Conservation (phyloP, 371 early-diverging fungal genomes). For the Batrachochytrium dendrobatidis region DNA sequence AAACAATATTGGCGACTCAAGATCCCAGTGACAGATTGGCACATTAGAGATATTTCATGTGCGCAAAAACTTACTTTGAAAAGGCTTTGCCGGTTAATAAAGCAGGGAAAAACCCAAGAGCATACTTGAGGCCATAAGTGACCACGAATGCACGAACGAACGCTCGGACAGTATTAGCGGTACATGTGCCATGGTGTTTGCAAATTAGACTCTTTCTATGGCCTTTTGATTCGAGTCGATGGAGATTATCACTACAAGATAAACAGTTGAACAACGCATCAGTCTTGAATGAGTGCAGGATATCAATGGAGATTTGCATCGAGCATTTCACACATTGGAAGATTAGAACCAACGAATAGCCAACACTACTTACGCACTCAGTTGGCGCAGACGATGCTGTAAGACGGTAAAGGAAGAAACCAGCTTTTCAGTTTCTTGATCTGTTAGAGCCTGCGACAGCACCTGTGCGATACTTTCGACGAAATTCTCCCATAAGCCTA, state of each 20-base stretch:
- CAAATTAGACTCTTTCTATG: slow-evolving; percentile 37
- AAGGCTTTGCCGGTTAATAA: slow-evolving; percentile 58
- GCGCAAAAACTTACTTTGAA: slow-evolving; percentile 50
- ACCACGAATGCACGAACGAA: slow-evolving; percentile 66
- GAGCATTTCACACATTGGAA: no score
- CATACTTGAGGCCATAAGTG: slow-evolving; percentile 65
- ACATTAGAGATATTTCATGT: no score
- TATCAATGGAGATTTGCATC: no score
- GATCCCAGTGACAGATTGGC: no score
- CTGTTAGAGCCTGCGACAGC: slow-evolving; percentile 66
- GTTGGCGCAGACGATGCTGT: slow-evolving; percentile 19
- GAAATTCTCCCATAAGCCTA: slow-evolving; percentile 62
- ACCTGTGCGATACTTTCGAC: slow-evolving; percentile 70
- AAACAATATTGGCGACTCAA: no score
- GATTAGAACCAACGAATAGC: no score
- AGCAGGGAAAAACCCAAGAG: slow-evolving; percentile 62
- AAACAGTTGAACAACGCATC: no score
- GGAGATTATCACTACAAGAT: slow-evolving; percentile 54
- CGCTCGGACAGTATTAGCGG: slow-evolving; percentile 64
- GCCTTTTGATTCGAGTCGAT: slow-evolving; percentile 35
- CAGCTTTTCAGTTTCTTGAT: slow-evolving; percentile 63
- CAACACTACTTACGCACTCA: slow-evolving; percentile 17
- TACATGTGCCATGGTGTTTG: slow-evolving; percentile 69
- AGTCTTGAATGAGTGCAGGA: no score
- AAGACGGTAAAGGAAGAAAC: slow-evolving; percentile 23